Conservation (phyloP, 371 early-diverging fungal genomes). For the Mucor saturninus region DNA sequence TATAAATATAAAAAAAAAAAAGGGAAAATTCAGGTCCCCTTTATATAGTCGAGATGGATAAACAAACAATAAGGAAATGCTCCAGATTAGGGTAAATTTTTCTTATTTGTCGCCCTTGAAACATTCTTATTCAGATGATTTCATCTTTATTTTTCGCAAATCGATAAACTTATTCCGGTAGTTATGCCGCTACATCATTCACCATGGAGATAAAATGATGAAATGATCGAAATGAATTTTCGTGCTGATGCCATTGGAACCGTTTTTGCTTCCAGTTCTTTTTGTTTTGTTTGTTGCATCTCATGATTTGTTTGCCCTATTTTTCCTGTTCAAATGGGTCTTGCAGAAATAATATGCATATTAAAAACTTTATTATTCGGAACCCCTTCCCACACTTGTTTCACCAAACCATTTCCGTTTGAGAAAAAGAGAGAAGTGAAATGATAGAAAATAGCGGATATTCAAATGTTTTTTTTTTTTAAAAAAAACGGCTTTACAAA, state of each 20-base stretch:
- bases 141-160: neutral
- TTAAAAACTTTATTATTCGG: conserved; percentile 10
- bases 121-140: neutral
- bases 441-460: neutral
- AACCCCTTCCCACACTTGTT: neutral
- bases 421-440: neutral
- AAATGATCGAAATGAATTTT: conserved; percentile 1
- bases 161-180: neutral
- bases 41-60: conserved; percentile 11
- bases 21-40: neutral
- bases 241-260: neutral
- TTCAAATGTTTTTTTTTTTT: neutral
- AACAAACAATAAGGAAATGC: conserved; percentile 13
- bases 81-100: conserved; percentile 25
- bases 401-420: neutral
- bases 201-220: neutral
- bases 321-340: neutral
- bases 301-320: neutral
- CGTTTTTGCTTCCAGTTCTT: neutral
- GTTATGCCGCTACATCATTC: neutral
- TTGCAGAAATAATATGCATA: conserved; percentile 18
- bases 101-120: conserved; percentile 11
- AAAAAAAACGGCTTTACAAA: conserved; percentile 3
- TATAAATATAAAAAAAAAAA: conserved; percentile 1
- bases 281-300: neutral